Conservation (phyloP, 768 basidiomycete species). For the Boletellus sp. region DNA sequence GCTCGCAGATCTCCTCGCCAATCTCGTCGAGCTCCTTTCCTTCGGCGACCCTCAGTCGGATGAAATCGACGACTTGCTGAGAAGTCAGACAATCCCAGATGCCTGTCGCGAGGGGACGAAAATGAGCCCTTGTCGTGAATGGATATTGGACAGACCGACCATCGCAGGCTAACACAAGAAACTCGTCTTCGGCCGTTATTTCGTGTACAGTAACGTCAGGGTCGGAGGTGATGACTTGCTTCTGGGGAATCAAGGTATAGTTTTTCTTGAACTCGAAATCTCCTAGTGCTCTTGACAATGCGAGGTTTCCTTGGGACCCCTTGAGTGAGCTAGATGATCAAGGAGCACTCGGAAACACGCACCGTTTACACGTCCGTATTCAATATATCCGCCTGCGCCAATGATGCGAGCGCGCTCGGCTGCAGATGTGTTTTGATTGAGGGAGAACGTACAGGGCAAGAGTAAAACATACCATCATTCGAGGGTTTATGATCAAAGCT, state of each 20-base stretch:
- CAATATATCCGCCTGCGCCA: slow-evolving; percentile 91
- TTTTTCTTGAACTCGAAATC: slow-evolving; percentile 99
- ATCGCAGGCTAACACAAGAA: slow-evolving; percentile 95
- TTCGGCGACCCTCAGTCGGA: slow-evolving; percentile 77
- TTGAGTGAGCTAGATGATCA: background rate
- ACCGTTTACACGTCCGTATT: slow-evolving; percentile 98
- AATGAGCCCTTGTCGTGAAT: slow-evolving; percentile 1
- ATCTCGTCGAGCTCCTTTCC: slow-evolving; percentile 79
- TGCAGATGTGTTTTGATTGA: slow-evolving; percentile 28
- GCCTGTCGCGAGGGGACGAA: slow-evolving; percentile 44
- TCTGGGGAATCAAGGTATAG: slow-evolving; percentile 70
- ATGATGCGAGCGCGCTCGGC: slow-evolving; percentile 84
- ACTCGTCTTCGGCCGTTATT: slow-evolving; percentile 88
- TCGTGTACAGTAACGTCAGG: slow-evolving; percentile 87
- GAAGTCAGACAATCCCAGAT: slow-evolving; percentile 98
- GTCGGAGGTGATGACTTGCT: slow-evolving; percentile 92
- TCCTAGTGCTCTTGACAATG: slow-evolving; percentile 89
- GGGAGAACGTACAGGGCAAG: background rate
- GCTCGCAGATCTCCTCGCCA: slow-evolving; percentile 84
- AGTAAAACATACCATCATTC: slow-evolving; percentile 59
- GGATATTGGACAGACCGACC: slow-evolving; percentile 47
- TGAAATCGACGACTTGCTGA: slow-evolving; percentile 88
- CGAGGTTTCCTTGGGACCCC: slow-evolving; percentile 74
- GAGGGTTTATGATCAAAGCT: slow-evolving; percentile 96
- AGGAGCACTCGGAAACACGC: slow-evolving; percentile 8